Evolutionary conservation across 768 basidiomycete species (phyloP).

Genomic region (Suillus alpinus): DNA sequence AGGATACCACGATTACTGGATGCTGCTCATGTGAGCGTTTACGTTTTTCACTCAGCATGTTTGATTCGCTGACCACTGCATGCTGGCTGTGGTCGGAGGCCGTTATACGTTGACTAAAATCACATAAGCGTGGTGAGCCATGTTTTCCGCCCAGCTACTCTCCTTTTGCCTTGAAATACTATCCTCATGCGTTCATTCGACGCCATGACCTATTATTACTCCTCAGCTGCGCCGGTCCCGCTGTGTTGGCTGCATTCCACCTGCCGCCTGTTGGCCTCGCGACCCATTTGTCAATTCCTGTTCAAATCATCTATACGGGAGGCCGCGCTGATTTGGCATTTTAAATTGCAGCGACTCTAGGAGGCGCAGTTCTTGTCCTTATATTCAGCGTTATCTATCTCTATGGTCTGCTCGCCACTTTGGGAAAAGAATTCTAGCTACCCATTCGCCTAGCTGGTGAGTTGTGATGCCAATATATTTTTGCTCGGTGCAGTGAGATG

Average conservation of each 20-base stretch:
- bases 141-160: not conserved
- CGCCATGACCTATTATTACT: constrained; percentile 85
- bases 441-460: not conserved
- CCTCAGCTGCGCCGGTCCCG: constrained; percentile 85
- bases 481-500: not conserved
- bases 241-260: constrained; percentile 70
- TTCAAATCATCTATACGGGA: constrained; percentile 35
- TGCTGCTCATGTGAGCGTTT: constrained; percentile 22
- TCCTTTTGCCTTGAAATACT: not conserved
- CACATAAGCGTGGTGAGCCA: not conserved
- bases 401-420: constrained; percentile 50
- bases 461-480: not conserved
- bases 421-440: constrained; percentile 17
- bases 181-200: constrained; percentile 86
- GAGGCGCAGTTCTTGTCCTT: constrained; percentile 77
- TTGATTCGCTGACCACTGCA: not conserved
- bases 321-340: not conserved
- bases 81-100: not conserved
- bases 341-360: constrained; percentile 66
- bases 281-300: constrained; percentile 88
- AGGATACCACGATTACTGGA: constrained; percentile 86
- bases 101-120: not conserved
- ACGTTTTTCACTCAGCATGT: not conserved
- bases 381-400: constrained; percentile 80
- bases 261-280: constrained; percentile 44